Percentiles rank a stretch among this genome's conserved stretches.
These are phyloP conservation scores for Corylus americana DNA, from an alignment of 306 rosid genomes.

Conservation along the genomic window DNA sequence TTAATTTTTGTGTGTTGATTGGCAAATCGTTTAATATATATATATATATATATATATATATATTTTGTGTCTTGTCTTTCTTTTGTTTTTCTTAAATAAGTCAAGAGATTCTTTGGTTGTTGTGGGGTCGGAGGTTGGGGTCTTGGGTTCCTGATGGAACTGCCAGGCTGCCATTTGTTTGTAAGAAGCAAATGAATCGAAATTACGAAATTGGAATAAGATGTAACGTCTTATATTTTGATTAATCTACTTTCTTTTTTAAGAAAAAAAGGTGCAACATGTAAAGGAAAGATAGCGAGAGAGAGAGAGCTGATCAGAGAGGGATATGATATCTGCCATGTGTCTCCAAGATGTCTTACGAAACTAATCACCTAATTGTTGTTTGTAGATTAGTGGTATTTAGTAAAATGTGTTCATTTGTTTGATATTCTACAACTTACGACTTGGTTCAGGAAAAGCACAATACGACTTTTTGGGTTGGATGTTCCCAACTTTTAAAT, in stretches of 20 bases:
- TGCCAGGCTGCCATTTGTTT: conserved; percentile 14
- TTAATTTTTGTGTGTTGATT: conserved; percentile 24
- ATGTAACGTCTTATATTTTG: conserved; percentile 1
- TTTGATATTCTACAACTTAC: too few species aligned
- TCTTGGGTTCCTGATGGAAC: conserved; percentile 25
- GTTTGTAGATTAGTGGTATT: too few species aligned
- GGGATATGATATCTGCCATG: conserved; percentile 27
- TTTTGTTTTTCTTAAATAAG: conserved; percentile 2
- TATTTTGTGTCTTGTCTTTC: not conserved
- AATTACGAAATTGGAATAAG: conserved; percentile 5
- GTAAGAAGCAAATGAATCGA: not conserved
- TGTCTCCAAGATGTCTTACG: too few species aligned
- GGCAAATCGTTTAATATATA: conserved; percentile 1
- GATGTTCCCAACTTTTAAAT: too few species aligned
- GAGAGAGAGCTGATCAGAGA: conserved; percentile 28
- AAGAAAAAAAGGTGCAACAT: conserved; percentile 33
- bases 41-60: not conserved
- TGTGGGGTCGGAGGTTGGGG: conserved; percentile 19
- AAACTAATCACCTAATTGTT: too few species aligned
- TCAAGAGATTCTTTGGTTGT: conserved; percentile 19
- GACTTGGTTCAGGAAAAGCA: too few species aligned
- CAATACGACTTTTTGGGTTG: too few species aligned
- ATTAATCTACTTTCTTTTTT: not conserved
- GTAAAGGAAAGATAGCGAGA: too few species aligned
- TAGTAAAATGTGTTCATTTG: not conserved